Percentiles rank a stretch among this genome's conserved stretches.
Evolutionary conservation across 2,329 filamentous ascomycete species (phyloP).

Genomic region (Aspergillus sp.): DNA sequence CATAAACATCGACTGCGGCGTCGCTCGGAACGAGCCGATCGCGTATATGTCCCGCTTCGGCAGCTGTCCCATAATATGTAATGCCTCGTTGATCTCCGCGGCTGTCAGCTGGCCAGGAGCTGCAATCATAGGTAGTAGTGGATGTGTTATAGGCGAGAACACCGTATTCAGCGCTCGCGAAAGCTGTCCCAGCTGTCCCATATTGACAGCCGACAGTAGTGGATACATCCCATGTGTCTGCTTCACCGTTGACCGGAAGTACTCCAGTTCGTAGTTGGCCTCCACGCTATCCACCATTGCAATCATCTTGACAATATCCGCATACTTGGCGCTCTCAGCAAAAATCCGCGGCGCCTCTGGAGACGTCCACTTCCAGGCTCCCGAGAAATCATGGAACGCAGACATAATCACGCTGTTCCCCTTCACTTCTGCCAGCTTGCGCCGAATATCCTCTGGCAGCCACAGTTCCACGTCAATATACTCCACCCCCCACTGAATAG

Average conservation of each 20-base stretch:
- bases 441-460: conserved; percentile 75
- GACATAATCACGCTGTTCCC: conserved; percentile 84
- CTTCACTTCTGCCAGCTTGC: conserved; percentile 65
- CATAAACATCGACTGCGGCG: conserved; percentile 78
- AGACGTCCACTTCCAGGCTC: conserved; percentile 79
- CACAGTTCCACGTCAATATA: conserved; percentile 89
- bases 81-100: conserved; percentile 77
- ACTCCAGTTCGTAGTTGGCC: conserved; percentile 87
- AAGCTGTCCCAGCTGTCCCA: conserved; percentile 82
- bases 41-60: conserved; percentile 79
- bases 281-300: conserved; percentile 77
- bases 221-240: conserved; percentile 65
- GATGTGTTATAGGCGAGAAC: conserved; percentile 85
- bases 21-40: conserved; percentile 71
- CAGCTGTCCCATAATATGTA: conserved; percentile 76
- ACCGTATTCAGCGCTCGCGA: conserved; percentile 81
- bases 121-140: conserved; percentile 77
- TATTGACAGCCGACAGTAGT: conserved; percentile 80
- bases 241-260: conserved; percentile 77
- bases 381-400: conserved; percentile 88
- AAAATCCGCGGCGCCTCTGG: conserved; percentile 71
- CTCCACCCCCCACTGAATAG: conserved; percentile 85
- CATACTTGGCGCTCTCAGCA: conserved; percentile 68
- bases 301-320: conserved; percentile 90
- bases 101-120: conserved; percentile 83